Evolutionary conservation across 768 basidiomycete species (phyloP), one percentile per base, ranked within the genome.

Genomic region (Infundibulicybe gibba): DNA sequence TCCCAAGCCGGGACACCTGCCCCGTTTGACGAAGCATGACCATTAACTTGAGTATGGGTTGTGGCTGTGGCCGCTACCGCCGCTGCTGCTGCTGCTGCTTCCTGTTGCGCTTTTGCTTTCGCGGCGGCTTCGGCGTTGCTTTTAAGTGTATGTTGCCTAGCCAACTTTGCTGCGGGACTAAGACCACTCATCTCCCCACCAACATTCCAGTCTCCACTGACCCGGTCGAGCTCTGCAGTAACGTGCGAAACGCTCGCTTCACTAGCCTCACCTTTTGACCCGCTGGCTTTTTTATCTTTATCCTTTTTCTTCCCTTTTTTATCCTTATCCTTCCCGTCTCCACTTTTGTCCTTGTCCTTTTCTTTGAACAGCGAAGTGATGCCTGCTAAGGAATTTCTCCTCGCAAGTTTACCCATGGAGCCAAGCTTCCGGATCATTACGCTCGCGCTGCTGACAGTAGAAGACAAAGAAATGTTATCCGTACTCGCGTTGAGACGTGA

Each of bases 401-500:
- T 70, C 8, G 92, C 90, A 13, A 97, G 77, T 65, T 89, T 91
- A 30, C 91, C 90, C 68, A 97, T 85, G 33, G 84, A 83, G 3
- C 94, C 90, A 40, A 98, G 83, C 71, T 97, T 98, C 54, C 94
- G 81, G 57, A 97, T 94, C 80, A 98, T 95, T 63, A 97, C 87
- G 38, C 89, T 92, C 16, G 95, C 95, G 43, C 88, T 91, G 52
- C 87, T 90, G 56, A 97, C 94, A 39, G 95, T 97, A 6, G 90
- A 94, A 15, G 87, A 89, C 33, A 98, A 79, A 20, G 94, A 97
- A 54, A 98, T 95, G 65, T 95, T 97, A 65, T 95, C 94, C 37
- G 91, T 94, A 45, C 85, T 88, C 37, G 84, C 81, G 61, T 97
- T 95, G 56, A 90, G 68, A 53, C 87, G 83, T 52, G 88, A 81